A percentile compares a stretch with the other conserved stretches of the same genome.
These are phyloP conservation scores for Rugosomyces carneus DNA, from an alignment of 1,284 basidiomycete genomes.

Conservation along the genomic window DNA sequence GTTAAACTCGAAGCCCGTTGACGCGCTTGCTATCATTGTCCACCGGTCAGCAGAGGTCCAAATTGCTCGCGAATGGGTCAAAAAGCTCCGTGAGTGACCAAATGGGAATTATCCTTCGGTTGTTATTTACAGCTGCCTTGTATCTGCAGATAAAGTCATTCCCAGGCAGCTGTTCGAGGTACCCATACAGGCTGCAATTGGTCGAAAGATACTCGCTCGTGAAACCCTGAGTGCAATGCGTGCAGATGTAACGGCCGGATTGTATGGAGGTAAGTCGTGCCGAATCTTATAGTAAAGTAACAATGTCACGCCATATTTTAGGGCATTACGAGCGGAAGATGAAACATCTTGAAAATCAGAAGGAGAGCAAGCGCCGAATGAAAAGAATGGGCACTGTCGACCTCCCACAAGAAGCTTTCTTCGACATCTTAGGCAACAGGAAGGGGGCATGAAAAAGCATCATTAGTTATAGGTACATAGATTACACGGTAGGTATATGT, in stretches of 20 bases:
- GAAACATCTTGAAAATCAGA: conserved; percentile 90
- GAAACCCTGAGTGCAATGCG: conserved; percentile 85
- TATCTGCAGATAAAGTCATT: conserved; percentile 72
- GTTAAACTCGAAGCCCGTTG: conserved; percentile 82
- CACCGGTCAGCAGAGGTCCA: conserved; percentile 69
- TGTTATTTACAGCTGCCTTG: conserved; percentile 1
- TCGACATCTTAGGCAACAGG: conserved; percentile 64
- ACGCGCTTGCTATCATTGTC: conserved; percentile 88
- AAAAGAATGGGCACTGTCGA: conserved; percentile 85
- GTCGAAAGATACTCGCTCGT: conserved; percentile 83
- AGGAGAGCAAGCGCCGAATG: conserved; percentile 84
- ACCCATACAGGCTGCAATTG: conserved; percentile 84
- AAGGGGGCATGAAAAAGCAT: conserved; percentile 18
- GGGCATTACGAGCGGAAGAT: conserved; percentile 88
- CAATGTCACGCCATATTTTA: conserved; percentile 18
- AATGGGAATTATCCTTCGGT: not conserved
- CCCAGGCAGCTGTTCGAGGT: conserved; percentile 94
- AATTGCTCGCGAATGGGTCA: conserved; percentile 79
- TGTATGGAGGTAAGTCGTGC: conserved; percentile 72
- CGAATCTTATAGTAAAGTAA: not conserved
- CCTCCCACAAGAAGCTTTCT: conserved; percentile 89
- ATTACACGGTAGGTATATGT: conserved; percentile 17
- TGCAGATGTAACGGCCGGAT: conserved; percentile 92
- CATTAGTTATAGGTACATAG: conserved; percentile 10
- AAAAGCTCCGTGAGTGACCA: conserved; percentile 71